Evolutionary conservation across 2,329 filamentous ascomycete genomes (phyloP).

Genomic region (Apiospora sp.): DNA sequence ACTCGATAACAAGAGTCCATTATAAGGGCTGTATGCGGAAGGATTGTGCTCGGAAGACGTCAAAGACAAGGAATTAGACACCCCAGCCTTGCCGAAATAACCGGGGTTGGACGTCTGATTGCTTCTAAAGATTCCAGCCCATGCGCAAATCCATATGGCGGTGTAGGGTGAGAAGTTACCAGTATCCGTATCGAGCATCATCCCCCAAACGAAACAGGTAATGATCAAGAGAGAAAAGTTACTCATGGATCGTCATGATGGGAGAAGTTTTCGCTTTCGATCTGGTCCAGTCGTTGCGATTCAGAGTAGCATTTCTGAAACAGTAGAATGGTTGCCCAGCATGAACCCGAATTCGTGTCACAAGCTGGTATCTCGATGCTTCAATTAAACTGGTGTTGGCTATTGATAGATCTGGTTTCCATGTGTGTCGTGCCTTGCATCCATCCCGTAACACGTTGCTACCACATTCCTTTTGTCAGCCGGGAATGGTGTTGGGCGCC

Average conservation of each 20-base stretch:
- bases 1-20: constrained; percentile 11
- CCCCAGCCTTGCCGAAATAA: constrained; percentile 15
- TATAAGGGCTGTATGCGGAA: constrained; percentile 1
- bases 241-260: constrained; percentile 11
- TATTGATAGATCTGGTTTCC: constrained; percentile 21
- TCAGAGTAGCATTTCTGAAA: neutral
- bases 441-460: constrained; percentile 2
- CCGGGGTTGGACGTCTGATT: constrained; percentile 18
- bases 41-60: constrained; percentile 5
- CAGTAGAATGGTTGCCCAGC: constrained; percentile 18
- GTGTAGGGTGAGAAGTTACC: constrained; percentile 5
- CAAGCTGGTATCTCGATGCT: constrained; percentile 16
- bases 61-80: constrained; percentile 4
- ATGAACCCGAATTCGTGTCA: constrained; percentile 22
- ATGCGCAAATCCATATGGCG: constrained; percentile 14
- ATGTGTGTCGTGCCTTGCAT: constrained; percentile 18
- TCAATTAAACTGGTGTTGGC: constrained; percentile 1
- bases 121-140: constrained; percentile 11
- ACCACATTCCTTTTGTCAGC: neutral
- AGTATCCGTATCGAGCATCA: constrained; percentile 4
- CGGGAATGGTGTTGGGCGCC: constrained; percentile 1
- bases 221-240: neutral
- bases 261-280: neutral
- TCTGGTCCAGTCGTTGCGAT: constrained; percentile 6
- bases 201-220: neutral